phyloP scores from a whole-genome alignment of 2,329 filamentous ascomycete species.

The Mollisia scopiformis region DNA sequence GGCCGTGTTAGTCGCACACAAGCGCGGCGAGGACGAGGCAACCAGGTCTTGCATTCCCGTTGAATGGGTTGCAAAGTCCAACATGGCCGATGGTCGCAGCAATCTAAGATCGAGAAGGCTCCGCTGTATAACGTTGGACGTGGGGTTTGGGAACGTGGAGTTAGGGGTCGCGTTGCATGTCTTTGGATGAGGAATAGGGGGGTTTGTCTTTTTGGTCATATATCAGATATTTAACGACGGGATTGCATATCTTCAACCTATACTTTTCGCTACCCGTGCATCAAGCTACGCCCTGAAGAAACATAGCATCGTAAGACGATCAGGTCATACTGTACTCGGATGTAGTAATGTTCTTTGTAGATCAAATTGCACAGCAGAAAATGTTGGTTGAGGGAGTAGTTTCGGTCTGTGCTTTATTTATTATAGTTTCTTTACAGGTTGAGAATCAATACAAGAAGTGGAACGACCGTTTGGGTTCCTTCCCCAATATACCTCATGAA shows the following conservation, averaged over 20 bases:
- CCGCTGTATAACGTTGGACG: too few species aligned
- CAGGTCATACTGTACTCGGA: background rate
- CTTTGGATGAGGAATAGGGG: background rate
- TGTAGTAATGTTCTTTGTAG: background rate
- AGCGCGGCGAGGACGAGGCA: background rate
- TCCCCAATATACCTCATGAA: conserved; percentile 1
- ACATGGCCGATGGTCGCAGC: too few species aligned
- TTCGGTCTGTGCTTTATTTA: too few species aligned
- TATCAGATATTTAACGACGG: background rate
- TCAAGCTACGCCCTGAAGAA: background rate
- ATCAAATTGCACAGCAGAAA: too few species aligned
- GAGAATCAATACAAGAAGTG: conserved; percentile 29
- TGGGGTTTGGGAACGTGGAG: too few species aligned
- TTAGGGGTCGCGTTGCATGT: too few species aligned
- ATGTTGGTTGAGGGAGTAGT: too few species aligned
- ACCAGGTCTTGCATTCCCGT: background rate
- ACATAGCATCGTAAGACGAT: background rate
- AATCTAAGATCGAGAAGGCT: too few species aligned
- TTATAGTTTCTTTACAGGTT: conserved; percentile 14
- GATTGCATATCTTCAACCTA: background rate
- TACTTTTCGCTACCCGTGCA: background rate
- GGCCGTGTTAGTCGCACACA: background rate
- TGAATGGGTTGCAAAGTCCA: too few species aligned
- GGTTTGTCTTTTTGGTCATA: background rate
- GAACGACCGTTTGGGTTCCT: conserved; percentile 19